Evolutionary conservation across 192 early-diverging fungal genomes (phyloP), one percentile per base, ranked within the genome.

Genomic region (Kickxella alabastrina): DNA sequence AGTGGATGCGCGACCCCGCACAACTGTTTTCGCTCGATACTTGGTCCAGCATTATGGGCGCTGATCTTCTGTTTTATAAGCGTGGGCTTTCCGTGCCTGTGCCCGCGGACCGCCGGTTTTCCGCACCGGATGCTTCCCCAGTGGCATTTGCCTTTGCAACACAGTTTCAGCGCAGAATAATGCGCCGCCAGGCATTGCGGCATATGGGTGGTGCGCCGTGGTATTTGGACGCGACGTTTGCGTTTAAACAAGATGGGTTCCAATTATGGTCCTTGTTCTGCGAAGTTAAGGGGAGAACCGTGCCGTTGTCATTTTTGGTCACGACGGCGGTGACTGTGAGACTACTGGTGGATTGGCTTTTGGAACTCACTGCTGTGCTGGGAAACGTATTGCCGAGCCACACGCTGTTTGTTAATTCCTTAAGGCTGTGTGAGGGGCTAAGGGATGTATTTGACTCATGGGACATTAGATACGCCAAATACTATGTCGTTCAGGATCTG

Each of bases 211-310:
- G n/a, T n/a, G n/a, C n/a, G n/a, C n/a, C 51, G 18, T 74, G 70
- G 26, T 74, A 62, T 25, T 36, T 74, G 37, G 70, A 74, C 24
- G 62, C 70, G 0, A 29, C 43, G 10, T 74, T 48, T 39, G 31
- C 48, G 1, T 54, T 45, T 24, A 45, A 54, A 27, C 36, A 7
- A 8, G 59, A 62, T n/a, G 70, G 70, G 13, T 74, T 66, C 22
- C 62, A 66, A 42, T n/a, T 74, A 24, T 74, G 70, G 70, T 59
- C 59, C 21, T 27, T 74, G 53, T 44, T 74, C 23, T 74, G 49
- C 28, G 70, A 74, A 31, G 45, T 55, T 21, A 23, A 25, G 15
- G 52, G 39, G 7, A 26, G 32, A 32, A 49, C 36, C 0, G 52
- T 74, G 10, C 70, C 70, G 0, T 12, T 74, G 0, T 60, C 62